phyloP scores from a whole-genome alignment of 148 eudicot genomes.

The Rhododendron henanense region DNA sequence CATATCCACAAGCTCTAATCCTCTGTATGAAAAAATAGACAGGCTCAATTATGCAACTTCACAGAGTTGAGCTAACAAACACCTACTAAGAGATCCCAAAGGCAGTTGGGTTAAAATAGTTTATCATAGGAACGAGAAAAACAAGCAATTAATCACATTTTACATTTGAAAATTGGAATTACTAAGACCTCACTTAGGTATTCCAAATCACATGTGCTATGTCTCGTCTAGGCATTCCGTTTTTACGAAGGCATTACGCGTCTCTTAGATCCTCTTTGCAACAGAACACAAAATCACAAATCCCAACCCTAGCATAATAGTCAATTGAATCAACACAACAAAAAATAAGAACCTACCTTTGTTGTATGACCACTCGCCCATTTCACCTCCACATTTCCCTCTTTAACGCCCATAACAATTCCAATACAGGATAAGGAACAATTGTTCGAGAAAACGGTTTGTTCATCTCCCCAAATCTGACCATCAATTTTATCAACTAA shows the following conservation, averaged over 20 bases:
- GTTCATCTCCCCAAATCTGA: slow-evolving; percentile 11
- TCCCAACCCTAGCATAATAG: background rate
- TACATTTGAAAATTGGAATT: background rate
- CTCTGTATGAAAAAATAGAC: background rate
- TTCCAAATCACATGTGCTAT: background rate
- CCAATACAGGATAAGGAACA: slow-evolving; percentile 60
- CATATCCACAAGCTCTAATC: background rate
- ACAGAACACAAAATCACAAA: background rate
- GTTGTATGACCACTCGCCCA: slow-evolving; percentile 73
- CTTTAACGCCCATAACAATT: slow-evolving; percentile 52
- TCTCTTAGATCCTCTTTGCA: slow-evolving; percentile 7
- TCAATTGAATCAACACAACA: background rate
- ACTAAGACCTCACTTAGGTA: background rate
- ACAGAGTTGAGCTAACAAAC: background rate
- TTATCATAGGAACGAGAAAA: background rate
- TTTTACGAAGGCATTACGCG: slow-evolving; percentile 7
- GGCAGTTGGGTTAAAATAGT: background rate
- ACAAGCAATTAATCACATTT: background rate
- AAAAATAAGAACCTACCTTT: slow-evolving; percentile 41
- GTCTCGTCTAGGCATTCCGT: background rate
- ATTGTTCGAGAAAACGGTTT: slow-evolving; percentile 17
- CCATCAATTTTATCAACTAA: slow-evolving; percentile 17
- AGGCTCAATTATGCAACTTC: background rate
- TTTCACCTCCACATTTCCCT: slow-evolving; percentile 65
- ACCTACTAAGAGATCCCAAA: background rate